These are phyloP conservation scores for Calycina marina DNA, from an alignment of 2,329 filamentous ascomycete genomes.

Conservation along the genomic window DNA sequence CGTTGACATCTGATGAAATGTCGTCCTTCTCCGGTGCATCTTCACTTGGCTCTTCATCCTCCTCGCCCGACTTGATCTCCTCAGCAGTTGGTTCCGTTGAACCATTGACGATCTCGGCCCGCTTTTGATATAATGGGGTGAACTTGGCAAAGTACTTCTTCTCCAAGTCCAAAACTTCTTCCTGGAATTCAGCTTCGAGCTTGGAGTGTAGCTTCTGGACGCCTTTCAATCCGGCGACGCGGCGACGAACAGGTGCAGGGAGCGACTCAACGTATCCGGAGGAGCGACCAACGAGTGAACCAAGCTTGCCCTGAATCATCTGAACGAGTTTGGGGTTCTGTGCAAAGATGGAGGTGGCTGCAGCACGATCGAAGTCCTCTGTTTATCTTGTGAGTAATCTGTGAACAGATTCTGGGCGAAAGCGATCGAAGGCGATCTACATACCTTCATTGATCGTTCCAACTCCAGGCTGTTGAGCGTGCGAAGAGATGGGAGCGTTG, in stretches of 20 bases:
- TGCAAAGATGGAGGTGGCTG: constrained; percentile 85
- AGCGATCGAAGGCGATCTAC: constrained; percentile 21
- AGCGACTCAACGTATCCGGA: constrained; percentile 98
- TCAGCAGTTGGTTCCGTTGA: constrained; percentile 69
- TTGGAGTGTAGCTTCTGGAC: constrained; percentile 98
- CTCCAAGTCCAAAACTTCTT: constrained; percentile 93
- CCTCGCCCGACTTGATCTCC: constrained; percentile 77
- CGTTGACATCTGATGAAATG: constrained; percentile 39
- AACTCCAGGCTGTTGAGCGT: constrained; percentile 88
- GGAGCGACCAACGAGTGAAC: constrained; percentile 81
- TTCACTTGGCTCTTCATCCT: constrained; percentile 47
- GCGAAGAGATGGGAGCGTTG: constrained; percentile 93
- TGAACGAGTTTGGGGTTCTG: constrained; percentile 88
- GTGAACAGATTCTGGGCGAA: constrained; percentile 16
- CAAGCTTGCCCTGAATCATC: constrained; percentile 96
- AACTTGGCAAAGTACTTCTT: constrained; percentile 99
- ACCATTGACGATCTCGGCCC: constrained; percentile 85
- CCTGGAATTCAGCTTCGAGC: constrained; percentile 95
- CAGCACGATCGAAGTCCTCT: constrained; percentile 84
- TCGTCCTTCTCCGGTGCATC: constrained; percentile 32
- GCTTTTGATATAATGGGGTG: constrained; percentile 91
- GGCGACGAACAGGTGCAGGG: constrained; percentile 74
- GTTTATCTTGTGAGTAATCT: constrained; percentile 14
- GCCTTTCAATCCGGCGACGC: constrained; percentile 89
- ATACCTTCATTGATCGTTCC: constrained; percentile 95